These are phyloP conservation scores for Sporothrix globosa DNA, from an alignment of 2,329 filamentous ascomycete genomes.

Conservation along the genomic window DNA sequence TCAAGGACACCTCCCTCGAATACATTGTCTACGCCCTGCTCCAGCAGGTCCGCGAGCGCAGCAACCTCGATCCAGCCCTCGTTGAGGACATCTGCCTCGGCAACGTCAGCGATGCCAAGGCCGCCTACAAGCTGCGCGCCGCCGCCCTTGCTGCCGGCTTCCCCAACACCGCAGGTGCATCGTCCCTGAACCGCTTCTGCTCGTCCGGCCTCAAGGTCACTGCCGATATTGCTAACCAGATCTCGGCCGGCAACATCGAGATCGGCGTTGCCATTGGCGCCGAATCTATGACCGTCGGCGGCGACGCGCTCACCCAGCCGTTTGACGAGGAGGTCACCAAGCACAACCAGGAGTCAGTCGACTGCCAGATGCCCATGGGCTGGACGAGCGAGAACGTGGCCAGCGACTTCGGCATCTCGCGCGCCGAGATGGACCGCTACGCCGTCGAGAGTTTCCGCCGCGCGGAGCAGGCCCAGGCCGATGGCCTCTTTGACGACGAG, in stretches of 20 bases:
- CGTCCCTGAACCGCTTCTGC: slow-evolving; percentile 92
- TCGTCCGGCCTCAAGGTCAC: slow-evolving; percentile 94
- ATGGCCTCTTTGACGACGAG: slow-evolving; percentile 90
- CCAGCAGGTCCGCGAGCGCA: slow-evolving; percentile 72
- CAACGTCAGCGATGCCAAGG: slow-evolving; percentile 85
- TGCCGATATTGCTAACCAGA: slow-evolving; percentile 91
- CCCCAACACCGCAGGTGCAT: slow-evolving; percentile 83
- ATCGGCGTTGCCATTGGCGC: slow-evolving; percentile 85
- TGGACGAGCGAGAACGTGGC: slow-evolving; percentile 97
- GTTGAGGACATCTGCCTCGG: slow-evolving; percentile 91
- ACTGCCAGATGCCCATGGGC: slow-evolving; percentile 96
- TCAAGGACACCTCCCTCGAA: slow-evolving; percentile 93
- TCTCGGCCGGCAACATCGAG: slow-evolving; percentile 77
- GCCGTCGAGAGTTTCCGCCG: slow-evolving; percentile 85
- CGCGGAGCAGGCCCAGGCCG: slow-evolving; percentile 87
- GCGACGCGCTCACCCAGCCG: slow-evolving; percentile 69
- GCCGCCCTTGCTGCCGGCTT: slow-evolving; percentile 89
- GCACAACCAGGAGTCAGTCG: slow-evolving; percentile 73
- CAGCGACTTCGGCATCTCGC: slow-evolving; percentile 81
- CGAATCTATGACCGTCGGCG: slow-evolving; percentile 80
- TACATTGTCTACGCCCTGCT: slow-evolving; percentile 82
- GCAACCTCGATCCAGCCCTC: slow-evolving; percentile 75
- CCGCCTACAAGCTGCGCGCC: slow-evolving; percentile 87
- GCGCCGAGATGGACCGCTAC: slow-evolving; percentile 80
- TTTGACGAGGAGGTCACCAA: slow-evolving; percentile 76